A percentile compares a stretch with the other conserved stretches of the same genome.
These are phyloP conservation scores for Chytriomyces sp. DNA, from an alignment of 192 early-diverging fungal species.

Conservation along the genomic window DNA sequence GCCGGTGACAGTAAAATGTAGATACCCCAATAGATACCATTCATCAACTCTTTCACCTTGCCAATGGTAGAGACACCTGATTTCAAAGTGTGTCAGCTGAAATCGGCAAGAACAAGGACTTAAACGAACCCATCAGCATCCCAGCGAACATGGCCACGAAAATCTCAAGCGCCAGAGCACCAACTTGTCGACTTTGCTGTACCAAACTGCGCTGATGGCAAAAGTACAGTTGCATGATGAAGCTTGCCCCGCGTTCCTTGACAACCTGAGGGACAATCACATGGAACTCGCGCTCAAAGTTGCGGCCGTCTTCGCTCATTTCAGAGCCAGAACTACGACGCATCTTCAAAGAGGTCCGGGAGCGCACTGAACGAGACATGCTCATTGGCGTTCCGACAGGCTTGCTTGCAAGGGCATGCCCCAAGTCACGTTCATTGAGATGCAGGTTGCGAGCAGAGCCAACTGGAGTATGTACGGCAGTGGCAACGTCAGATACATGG, in stretches of 20 bases:
- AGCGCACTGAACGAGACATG: not conserved
- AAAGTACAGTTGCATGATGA: conserved; percentile 37
- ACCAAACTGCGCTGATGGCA: conserved; percentile 43
- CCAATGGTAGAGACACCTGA: conserved; percentile 32
- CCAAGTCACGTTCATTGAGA: conserved; percentile 7
- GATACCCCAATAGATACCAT: conserved; percentile 43
- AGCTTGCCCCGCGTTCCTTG: conserved; percentile 37
- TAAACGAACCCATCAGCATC: conserved; percentile 44
- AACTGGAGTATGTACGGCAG: conserved; percentile 5
- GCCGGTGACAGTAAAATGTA: conserved; percentile 48
- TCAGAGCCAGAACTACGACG: not conserved
- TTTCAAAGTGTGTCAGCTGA: not conserved
- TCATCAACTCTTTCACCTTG: conserved; percentile 41
- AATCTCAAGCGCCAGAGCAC: conserved; percentile 44
- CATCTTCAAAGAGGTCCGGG: not conserved
- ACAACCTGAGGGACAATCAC: conserved; percentile 35
- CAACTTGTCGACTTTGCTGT: conserved; percentile 41
- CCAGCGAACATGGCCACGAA: conserved; percentile 51
- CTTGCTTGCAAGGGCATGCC: not conserved
- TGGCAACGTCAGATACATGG: conserved; percentile 4
- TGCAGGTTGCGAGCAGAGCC: conserved; percentile 22
- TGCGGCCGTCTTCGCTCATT: conserved; percentile 6
- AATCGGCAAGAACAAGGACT: conserved; percentile 5
- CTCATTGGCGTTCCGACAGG: not conserved
- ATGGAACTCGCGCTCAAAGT: conserved; percentile 29